Evolutionary conservation across 495 filamentous ascomycete genomes (phyloP), one percentile per base, ranked within the genome.

Genomic region (Cudoniella acicularis): DNA sequence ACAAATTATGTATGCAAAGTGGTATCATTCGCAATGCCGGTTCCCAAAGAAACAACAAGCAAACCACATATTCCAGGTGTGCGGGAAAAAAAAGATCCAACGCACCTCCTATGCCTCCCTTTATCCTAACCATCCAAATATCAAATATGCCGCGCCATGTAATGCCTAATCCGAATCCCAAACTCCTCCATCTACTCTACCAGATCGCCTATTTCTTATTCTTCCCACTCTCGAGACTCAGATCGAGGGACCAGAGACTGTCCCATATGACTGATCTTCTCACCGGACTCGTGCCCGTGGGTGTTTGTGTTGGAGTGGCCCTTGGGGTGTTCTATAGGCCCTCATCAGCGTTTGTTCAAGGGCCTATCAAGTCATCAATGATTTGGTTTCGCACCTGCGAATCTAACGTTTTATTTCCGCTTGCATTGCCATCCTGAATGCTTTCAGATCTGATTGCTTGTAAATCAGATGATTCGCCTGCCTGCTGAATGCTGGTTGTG

Each of bases 201-300:
- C n/a, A n/a, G 18, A 13, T 11, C 8, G 10, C 18, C 22, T 61
- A 60, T 51, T 63, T 67, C 59, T 63, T 65, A 24, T 57, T 57
- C 50, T 64, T 68, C 16, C 66, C 64, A 25, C 64, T 66, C 48
- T 69, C 66, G 13, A 69, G 48, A 53, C 56, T 63, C 17, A 77
- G 67, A 59, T 81, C 78, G 36, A 80, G 24, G n/a, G 50, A 57
- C 79, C 80, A 83, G n/a, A 83, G 70, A 16, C 73, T 73, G 60
- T 80, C 79, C 80, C 79, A 82, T 10, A 82, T 75, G 9, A 81
- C 65, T 18, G 74, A 79, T 63, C 63, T 74, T 58, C 70, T 75
- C 10, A 54, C 59, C 2, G 73, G 76, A 49, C 66, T 69, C 8
- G 52, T 62, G 9, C 56, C 63, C 10, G 48, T 49, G 17, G 61